phyloP scores from a whole-genome alignment of 139 green algal species.

The Micromonas pusilla region DNA sequence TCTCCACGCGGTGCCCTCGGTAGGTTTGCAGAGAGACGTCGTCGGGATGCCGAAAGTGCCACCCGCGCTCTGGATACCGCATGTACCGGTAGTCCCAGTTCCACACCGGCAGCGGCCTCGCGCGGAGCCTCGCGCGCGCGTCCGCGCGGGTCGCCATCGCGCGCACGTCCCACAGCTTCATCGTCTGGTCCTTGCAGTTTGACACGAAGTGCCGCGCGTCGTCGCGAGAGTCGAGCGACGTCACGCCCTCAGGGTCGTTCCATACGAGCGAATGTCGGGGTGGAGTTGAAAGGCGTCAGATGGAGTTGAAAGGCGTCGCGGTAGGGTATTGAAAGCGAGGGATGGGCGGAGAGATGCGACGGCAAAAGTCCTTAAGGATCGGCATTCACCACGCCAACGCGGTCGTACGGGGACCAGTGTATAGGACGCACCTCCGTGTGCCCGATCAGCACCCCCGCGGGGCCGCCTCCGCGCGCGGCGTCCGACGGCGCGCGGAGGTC shows the following conservation, averaged over 20 bases:
- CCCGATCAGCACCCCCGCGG: conserved; percentile 71
- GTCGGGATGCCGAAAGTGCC: conserved; percentile 66
- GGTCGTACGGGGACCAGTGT: too few species aligned
- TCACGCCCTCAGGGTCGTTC: too few species aligned
- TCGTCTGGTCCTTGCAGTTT: conserved; percentile 92
- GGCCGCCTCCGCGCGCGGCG: not conserved
- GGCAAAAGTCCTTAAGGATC: too few species aligned
- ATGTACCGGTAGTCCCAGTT: conserved; percentile 80
- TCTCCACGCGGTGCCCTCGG: conserved; percentile 72
- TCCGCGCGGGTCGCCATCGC: conserved; percentile 27
- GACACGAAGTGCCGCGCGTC: conserved; percentile 68
- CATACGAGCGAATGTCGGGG: too few species aligned
- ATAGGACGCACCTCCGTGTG: too few species aligned
- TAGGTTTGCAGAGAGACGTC: conserved; percentile 80
- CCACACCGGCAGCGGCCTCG: not conserved
- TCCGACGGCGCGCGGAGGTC: conserved; percentile 56
- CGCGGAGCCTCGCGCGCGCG: not conserved
- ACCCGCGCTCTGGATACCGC: conserved; percentile 61
- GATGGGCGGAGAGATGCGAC: too few species aligned
- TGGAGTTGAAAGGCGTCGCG: too few species aligned
- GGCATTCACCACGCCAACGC: too few species aligned
- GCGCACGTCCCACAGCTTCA: conserved; percentile 89
- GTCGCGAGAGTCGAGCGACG: conserved; percentile 63
- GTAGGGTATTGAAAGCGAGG: too few species aligned
- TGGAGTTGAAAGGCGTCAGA: too few species aligned